Base-by-base conservation (phyloP, 2,329 filamentous ascomycete species). In the Paraconiothyrium sp. region DNA sequence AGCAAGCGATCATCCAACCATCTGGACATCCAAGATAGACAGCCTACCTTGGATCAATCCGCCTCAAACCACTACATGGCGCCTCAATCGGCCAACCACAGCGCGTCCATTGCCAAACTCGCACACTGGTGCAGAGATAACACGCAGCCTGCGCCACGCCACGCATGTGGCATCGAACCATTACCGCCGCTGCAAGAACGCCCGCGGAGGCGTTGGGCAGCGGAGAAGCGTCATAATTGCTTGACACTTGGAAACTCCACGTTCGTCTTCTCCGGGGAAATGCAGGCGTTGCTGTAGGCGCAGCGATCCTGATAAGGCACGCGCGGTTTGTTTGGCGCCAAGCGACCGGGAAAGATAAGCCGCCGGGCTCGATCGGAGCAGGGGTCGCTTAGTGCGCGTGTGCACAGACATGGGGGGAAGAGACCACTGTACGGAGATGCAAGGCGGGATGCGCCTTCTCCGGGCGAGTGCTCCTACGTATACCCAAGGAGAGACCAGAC, bases 191-290 rank as follows among this genome's bases (percentile, higher is more conserved):
- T 30, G 4, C 27, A 30, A 41, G 14, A 16, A 51, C 11, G 16
- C 51, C 59, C 59, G 48, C 59, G 54, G 59, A 58, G 24, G 16
- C 39, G 16, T n/a, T 7, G 39, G 14, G 14, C 39, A 41, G 39
- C 43, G 48, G 54, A 61, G 54, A 61, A 37, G 48, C 37, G 34
- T 54, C 47, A 54, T 41, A 34, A 13, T 11, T 24, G n/a, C 10
- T 54, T 60, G 46, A 55, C 58, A n/a, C 46, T 50, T 50, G 41
- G 41, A 37, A 16, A 49, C 20, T 37, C 20, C 14, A 27, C 46
- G 16, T 30, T 56, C 30, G 39, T 16, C n/a, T 54, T 44, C 71
- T 74, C 72, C 72, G 72, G 70, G 72, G 71, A 72, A 69, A 72
- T 32, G 60, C 51, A 63, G 37, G 13, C 47, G 58, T 54, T 50